A percentile compares a stretch with the other conserved stretches of the same genome.
Conservation (phyloP, 1,284 basidiomycete genomes). For the Cutaneotrichosporon cutaneum region DNA sequence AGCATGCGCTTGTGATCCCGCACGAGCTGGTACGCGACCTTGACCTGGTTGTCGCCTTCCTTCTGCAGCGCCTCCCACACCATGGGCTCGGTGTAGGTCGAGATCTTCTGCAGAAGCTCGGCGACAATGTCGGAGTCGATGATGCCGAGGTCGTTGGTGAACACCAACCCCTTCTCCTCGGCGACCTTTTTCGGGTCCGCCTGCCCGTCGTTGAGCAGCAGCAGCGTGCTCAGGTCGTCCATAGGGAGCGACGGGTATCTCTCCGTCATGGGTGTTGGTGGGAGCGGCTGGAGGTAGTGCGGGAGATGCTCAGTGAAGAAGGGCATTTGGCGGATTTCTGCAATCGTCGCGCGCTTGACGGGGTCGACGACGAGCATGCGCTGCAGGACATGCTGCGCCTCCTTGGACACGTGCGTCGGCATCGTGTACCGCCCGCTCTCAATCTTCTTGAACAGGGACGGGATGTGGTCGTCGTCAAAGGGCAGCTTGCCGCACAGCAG, state of each 20-base stretch:
- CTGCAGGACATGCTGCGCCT: constrained; percentile 73
- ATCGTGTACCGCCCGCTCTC: constrained; percentile 82
- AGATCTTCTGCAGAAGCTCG: constrained; percentile 72
- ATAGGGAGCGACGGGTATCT: constrained; percentile 44
- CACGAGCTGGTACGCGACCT: constrained; percentile 92
- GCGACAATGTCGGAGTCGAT: constrained; percentile 88
- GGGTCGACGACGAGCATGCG: constrained; percentile 90
- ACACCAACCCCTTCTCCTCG: constrained; percentile 52
- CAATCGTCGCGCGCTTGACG: constrained; percentile 84
- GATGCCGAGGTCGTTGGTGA: constrained; percentile 64
- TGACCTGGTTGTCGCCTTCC: constrained; percentile 90
- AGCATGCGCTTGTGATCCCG: constrained; percentile 83
- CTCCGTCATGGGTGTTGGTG: constrained; percentile 64
- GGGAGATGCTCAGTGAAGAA: constrained; percentile 85
- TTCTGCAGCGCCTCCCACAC: constrained; percentile 79
- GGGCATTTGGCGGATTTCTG: constrained; percentile 81
- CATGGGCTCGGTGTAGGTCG: constrained; percentile 74
- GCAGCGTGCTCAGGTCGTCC: constrained; percentile 47
- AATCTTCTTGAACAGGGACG: constrained; percentile 86
- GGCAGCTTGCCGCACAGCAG: constrained; percentile 89
- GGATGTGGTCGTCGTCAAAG: constrained; percentile 93
- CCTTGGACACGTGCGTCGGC: constrained; percentile 71
- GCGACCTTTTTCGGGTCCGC: constrained; percentile 48
- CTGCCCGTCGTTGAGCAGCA: constrained; percentile 46
- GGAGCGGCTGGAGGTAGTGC: constrained; percentile 79